A percentile compares a stretch with the other conserved stretches of the same genome.
These are phyloP conservation scores for Emmonsia crescens DNA, from an alignment of 2,329 filamentous ascomycete species.

Conservation along the genomic window DNA sequence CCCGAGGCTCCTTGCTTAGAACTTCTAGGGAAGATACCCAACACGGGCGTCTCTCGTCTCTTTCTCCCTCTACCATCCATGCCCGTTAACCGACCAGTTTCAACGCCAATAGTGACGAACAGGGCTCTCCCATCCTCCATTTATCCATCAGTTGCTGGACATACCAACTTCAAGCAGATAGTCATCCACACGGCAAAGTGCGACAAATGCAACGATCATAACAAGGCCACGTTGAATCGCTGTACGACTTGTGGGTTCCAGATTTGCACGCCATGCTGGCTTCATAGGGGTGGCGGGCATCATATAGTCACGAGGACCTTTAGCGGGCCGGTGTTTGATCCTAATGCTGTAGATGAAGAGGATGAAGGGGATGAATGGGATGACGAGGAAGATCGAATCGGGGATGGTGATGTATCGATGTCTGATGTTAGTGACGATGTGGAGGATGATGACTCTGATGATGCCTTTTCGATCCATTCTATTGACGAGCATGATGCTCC, in stretches of 20 bases:
- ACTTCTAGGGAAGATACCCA: not conserved
- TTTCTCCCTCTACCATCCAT: not conserved
- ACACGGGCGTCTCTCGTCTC: not conserved
- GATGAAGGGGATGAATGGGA: not conserved
- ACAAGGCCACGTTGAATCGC: constrained; percentile 22
- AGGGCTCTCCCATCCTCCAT: not conserved
- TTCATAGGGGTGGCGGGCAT: constrained; percentile 11
- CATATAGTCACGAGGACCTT: constrained; percentile 13
- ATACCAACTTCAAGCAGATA: constrained; percentile 20
- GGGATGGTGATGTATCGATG: not conserved
- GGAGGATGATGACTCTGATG: not conserved
- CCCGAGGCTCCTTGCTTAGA: not conserved
- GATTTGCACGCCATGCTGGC: constrained; percentile 24
- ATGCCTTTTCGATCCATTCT: not conserved
- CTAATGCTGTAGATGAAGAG: constrained; percentile 1
- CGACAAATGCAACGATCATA: constrained; percentile 27
- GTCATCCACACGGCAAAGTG: constrained; percentile 28
- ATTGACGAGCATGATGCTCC: not conserved
- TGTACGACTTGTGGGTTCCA: constrained; percentile 27
- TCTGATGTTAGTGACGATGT: not conserved
- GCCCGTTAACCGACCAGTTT: not conserved
- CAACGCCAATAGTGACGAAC: not conserved
- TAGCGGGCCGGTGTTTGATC: constrained; percentile 9
- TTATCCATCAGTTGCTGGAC: not conserved
- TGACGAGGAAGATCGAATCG: not conserved